Conservation (phyloP, 192 early-diverging fungal species). For the Paraglomus brasilianum region DNA sequence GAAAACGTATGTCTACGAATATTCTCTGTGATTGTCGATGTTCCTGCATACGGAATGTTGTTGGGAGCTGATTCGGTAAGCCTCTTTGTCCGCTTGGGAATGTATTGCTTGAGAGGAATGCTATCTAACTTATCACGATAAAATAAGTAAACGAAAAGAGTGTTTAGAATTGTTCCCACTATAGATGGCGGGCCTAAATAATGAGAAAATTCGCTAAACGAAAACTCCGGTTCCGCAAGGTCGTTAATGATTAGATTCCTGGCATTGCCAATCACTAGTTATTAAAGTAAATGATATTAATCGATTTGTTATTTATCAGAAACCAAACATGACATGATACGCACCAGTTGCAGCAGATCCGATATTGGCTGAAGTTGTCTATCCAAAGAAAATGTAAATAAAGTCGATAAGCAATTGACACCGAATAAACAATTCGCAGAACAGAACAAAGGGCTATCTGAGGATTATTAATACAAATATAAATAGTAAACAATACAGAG, state of each 20-base stretch:
- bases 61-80: background rate
- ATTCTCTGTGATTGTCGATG: no score
- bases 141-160: background rate
- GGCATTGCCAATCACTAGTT: no score
- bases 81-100: background rate
- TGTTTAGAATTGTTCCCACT: background rate
- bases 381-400: background rate
- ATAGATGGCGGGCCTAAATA: background rate
- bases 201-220: background rate
- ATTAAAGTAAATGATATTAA: no score
- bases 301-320: no score
- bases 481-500: no score
- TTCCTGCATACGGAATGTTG: no score
- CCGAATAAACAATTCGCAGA: background rate
- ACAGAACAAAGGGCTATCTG: no score
- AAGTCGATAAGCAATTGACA: background rate
- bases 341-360: constrained; percentile 6
- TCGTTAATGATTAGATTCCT: background rate
- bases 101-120: background rate
- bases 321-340: background rate
- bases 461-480: no score
- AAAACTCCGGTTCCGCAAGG: background rate
- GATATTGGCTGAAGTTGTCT: constrained; percentile 9
- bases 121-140: background rate
- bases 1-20: no score